Conservation (phyloP, 805 yeast genomes). For the Debaryomyces tyrocola region DNA sequence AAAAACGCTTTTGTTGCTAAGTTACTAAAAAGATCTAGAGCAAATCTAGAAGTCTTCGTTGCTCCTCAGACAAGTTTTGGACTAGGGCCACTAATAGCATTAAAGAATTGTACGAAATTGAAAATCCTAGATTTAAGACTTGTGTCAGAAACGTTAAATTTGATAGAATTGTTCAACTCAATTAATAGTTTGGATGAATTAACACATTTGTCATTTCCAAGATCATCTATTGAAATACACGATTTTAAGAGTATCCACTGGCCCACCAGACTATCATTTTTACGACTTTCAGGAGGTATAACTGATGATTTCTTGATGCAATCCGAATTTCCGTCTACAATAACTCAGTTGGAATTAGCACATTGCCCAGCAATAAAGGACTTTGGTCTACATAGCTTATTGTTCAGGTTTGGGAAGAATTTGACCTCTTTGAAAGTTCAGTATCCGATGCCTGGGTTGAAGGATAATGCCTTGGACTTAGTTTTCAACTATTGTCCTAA, state of each 20-base stretch:
- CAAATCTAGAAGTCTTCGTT: conserved; percentile 62
- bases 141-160: conserved; percentile 87
- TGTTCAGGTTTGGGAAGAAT: conserved; percentile 64
- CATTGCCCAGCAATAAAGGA: conserved; percentile 83
- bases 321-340: conserved; percentile 71
- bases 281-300: conserved; percentile 87
- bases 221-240: conserved; percentile 76
- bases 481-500: conserved; percentile 78
- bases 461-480: conserved; percentile 67
- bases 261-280: conserved; percentile 75
- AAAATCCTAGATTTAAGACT: conserved; percentile 72
- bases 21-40: conserved; percentile 72
- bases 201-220: conserved; percentile 80
- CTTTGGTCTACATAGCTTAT: conserved; percentile 59
- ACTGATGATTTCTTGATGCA: conserved; percentile 73
- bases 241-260: conserved; percentile 56
- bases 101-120: conserved; percentile 67
- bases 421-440: conserved; percentile 63
- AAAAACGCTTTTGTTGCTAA: conserved; percentile 88
- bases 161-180: conserved; percentile 75
- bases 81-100: conserved; percentile 78
- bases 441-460: conserved; percentile 86
- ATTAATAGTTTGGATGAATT: conserved; percentile 61
- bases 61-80: conserved; percentile 98
- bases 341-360: conserved; percentile 72